Evolutionary conservation across 345 rosid species (phyloP).

Genomic region (Excoecaria agallocha): DNA sequence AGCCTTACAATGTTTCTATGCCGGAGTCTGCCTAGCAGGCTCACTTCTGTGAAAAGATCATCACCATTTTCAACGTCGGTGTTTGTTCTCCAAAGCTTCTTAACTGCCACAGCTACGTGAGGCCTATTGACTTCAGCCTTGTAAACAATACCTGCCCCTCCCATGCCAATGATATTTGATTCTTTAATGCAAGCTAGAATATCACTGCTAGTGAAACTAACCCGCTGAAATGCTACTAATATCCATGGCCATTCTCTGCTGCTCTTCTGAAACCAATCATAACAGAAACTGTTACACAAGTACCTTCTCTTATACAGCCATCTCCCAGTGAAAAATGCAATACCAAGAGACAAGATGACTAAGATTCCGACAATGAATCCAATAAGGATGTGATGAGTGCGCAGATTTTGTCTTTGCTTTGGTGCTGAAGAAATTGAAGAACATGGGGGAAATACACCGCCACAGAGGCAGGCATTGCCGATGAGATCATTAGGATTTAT

Average conservation of each 20-base stretch:
- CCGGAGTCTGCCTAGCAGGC: conserved; percentile 68
- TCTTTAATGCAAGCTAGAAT: conserved; percentile 72
- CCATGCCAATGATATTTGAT: conserved; percentile 80
- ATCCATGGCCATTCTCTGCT: conserved; percentile 89
- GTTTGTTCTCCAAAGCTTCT: conserved; percentile 82
- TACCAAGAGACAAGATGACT: conserved; percentile 48
- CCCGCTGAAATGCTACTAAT: conserved; percentile 75
- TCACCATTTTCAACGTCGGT: conserved; percentile 55
- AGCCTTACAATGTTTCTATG: conserved; percentile 81
- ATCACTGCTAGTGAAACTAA: conserved; percentile 67
- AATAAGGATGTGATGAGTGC: conserved; percentile 45
- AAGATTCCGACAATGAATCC: conserved; percentile 54
- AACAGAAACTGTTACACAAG: conserved; percentile 50
- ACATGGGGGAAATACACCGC: conserved; percentile 65
- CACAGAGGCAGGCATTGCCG: conserved; percentile 78
- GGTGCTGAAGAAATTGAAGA: conserved; percentile 26
- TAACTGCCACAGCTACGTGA: conserved; percentile 62
- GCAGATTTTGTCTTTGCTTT: conserved; percentile 36
- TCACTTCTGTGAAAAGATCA: conserved; percentile 68
- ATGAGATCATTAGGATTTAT: conserved; percentile 63
- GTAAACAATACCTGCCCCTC: conserved; percentile 89
- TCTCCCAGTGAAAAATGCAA: conserved; percentile 51
- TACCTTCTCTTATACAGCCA: conserved; percentile 67
- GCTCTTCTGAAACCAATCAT: conserved; percentile 55
- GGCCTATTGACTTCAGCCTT: conserved; percentile 78